These are phyloP conservation scores for Aureobasidium sp. DNA, from an alignment of 2,329 filamentous ascomycete genomes.

Conservation along the genomic window DNA sequence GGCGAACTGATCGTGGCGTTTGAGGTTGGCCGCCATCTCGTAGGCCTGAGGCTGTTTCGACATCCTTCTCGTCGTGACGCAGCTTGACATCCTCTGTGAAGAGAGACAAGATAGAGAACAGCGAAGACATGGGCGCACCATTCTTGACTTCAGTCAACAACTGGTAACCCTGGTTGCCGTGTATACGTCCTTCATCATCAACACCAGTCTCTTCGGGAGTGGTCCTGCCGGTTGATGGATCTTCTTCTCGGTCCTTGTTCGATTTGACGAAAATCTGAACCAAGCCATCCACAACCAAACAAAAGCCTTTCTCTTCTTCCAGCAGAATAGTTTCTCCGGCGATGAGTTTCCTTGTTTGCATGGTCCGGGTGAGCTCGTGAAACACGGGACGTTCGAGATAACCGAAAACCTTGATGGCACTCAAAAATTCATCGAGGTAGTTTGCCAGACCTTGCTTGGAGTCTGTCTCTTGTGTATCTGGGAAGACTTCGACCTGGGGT, in stretches of 20 bases:
- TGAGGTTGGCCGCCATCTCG: slow-evolving; percentile 27
- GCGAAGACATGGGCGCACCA: slow-evolving; percentile 93
- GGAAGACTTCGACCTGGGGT: slow-evolving; percentile 89
- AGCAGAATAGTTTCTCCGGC: slow-evolving; percentile 91
- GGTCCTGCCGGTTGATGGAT: slow-evolving; percentile 32
- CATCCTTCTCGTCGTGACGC: slow-evolving; percentile 57
- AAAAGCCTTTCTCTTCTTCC: slow-evolving; percentile 97
- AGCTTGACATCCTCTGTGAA: slow-evolving; percentile 94
- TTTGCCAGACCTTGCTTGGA: slow-evolving; percentile 88
- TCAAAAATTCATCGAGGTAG: slow-evolving; percentile 95
- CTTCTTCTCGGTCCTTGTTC: slow-evolving; percentile 40
- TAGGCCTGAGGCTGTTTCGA: neutral
- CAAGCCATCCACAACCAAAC: slow-evolving; percentile 88
- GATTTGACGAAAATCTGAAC: slow-evolving; percentile 99
- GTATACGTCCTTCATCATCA: slow-evolving; percentile 53
- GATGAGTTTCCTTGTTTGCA: slow-evolving; percentile 96
- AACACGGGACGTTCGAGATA: slow-evolving; percentile 95
- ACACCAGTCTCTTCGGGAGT: slow-evolving; percentile 36
- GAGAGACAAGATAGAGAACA: slow-evolving; percentile 93
- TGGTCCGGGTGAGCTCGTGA: slow-evolving; percentile 91
- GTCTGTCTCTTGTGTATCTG: slow-evolving; percentile 82
- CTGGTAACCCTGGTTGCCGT: slow-evolving; percentile 78
- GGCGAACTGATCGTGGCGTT: neutral
- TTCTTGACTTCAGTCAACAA: slow-evolving; percentile 96
- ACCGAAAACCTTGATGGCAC: slow-evolving; percentile 97